phyloP scores from a whole-genome alignment of 768 basidiomycete genomes.

The Russula foetens region DNA sequence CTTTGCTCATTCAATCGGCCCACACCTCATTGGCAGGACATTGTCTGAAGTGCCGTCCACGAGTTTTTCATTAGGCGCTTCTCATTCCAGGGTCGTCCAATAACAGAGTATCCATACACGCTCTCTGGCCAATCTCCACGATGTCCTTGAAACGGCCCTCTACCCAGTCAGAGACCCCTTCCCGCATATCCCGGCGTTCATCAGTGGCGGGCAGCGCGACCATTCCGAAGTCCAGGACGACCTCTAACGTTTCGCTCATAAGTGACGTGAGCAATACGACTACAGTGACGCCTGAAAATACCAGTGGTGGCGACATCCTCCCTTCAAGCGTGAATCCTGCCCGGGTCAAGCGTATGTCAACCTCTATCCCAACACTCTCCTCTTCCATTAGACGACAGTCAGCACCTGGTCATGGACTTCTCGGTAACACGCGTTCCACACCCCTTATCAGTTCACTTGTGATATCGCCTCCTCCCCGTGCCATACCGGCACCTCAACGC shows the following conservation, averaged over 20 bases:
- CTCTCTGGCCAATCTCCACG: neutral
- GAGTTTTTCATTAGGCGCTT: neutral
- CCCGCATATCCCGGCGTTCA: constrained; percentile 43
- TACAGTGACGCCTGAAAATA: constrained; percentile 33
- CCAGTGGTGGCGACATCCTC: constrained; percentile 14
- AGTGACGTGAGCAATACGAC: constrained; percentile 37
- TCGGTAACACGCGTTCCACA: constrained; percentile 22
- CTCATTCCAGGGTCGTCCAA: neutral
- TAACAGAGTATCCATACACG: neutral
- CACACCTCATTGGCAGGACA: neutral
- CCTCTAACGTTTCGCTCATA: constrained; percentile 41
- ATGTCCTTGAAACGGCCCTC: constrained; percentile 15
- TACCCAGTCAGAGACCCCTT: constrained; percentile 46
- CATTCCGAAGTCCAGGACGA: constrained; percentile 43
- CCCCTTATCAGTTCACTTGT: constrained; percentile 24
- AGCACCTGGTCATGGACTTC: constrained; percentile 16
- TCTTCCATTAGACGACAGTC: constrained; percentile 22
- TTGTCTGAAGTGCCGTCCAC: neutral
- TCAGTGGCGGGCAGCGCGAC: constrained; percentile 32
- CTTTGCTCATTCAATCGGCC: neutral
- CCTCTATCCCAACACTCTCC: constrained; percentile 22
- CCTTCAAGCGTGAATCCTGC: constrained; percentile 30
- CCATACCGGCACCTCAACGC: constrained; percentile 13
- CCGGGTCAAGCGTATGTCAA: constrained; percentile 30
- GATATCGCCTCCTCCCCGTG: constrained; percentile 23